Percentiles rank a stretch among this genome's conserved stretches.
phyloP scores from a whole-genome alignment of 441 rosid genomes.

The Gossypium trilobum region DNA sequence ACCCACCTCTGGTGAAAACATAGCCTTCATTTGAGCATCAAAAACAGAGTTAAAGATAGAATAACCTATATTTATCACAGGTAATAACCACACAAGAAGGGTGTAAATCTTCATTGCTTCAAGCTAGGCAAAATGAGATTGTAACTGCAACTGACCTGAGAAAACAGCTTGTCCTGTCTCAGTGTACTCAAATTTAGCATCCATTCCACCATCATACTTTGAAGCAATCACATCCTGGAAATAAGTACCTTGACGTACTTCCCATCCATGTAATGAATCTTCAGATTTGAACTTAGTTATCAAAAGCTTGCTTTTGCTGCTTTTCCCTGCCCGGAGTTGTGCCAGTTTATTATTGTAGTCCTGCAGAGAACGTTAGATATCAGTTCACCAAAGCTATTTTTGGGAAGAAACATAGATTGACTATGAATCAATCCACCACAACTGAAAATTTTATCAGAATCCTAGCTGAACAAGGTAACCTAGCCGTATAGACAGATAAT shows the following conservation, averaged over 20 bases:
- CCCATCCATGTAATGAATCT: conserved; percentile 71
- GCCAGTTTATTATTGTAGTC: conserved; percentile 81
- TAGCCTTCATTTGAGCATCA: conserved; percentile 43
- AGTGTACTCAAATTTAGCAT: conserved; percentile 76
- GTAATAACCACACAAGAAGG: background rate
- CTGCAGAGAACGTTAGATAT: conserved; percentile 26
- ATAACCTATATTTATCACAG: background rate
- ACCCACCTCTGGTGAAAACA: conserved; percentile 88
- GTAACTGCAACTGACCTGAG: conserved; percentile 45
- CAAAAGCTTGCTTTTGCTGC: conserved; percentile 92
- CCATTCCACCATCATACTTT: conserved; percentile 89
- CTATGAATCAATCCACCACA: background rate
- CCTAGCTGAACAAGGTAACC: background rate
- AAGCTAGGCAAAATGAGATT: background rate
- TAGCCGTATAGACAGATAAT: background rate
- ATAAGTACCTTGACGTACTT: conserved; percentile 78
- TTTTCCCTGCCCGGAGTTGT: conserved; percentile 76
- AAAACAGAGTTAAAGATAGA: conserved; percentile 19
- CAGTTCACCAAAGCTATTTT: conserved; percentile 2
- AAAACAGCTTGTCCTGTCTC: conserved; percentile 76
- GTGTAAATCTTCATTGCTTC: background rate
- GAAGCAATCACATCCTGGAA: conserved; percentile 72
- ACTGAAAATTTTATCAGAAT: background rate
- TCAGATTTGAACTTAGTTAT: conserved; percentile 68
- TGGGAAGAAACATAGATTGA: background rate